phyloP scores from a whole-genome alignment of 345 rosid genomes.

The Diplotaxis tenuifolia region DNA sequence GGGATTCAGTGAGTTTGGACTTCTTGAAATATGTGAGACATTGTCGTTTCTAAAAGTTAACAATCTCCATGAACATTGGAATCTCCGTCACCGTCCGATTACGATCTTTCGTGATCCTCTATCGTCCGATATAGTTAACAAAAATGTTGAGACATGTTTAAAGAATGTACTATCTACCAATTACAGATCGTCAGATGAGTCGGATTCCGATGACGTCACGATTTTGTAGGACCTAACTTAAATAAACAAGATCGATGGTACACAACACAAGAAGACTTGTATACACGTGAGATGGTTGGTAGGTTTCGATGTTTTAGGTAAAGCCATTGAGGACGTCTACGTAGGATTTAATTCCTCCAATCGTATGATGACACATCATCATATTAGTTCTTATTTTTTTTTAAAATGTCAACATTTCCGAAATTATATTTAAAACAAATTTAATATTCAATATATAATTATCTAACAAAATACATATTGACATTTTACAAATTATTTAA shows the following conservation, averaged over 20 bases:
- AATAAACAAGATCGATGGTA: not conserved
- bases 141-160: conserved; percentile 5
- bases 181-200: conserved; percentile 2
- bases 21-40: conserved; percentile 10
- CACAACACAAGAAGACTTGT: conserved; percentile 6
- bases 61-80: conserved; percentile 22
- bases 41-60: conserved; percentile 29
- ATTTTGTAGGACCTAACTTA: conserved; percentile 26
- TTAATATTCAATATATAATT: no score
- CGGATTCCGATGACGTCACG: conserved; percentile 19
- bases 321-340: no score
- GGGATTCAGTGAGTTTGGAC: not conserved
- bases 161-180: conserved; percentile 14
- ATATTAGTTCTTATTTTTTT: no score
- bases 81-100: conserved; percentile 40
- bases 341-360: no score
- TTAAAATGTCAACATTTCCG: no score
- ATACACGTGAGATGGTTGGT: conserved; percentile 32
- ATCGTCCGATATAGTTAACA: conserved; percentile 22
- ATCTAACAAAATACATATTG: no score
- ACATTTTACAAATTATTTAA: no score
- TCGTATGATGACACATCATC: no score
- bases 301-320: not conserved
- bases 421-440: no score
- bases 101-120: not conserved